Base-by-base conservation (phyloP, 352 stramenopile species). In the Globisporangium orthogonon region DNA sequence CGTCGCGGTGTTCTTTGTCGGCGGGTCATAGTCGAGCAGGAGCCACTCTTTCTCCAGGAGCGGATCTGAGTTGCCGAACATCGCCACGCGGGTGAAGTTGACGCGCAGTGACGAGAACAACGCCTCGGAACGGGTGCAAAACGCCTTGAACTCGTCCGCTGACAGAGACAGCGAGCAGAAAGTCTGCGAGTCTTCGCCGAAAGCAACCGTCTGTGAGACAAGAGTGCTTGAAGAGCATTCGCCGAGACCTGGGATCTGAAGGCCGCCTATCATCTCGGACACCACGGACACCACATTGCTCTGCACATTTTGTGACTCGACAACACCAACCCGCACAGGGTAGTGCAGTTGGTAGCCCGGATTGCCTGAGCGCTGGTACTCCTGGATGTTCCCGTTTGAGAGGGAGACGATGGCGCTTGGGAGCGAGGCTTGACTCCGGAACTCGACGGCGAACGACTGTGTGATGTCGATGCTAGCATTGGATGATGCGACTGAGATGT, bases 51-150 rank as follows among this genome's bases (percentile, higher is more conserved):
- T 49, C 0, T 56, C 41, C 9, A 82, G 45, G 31, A 70, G 70
- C 51, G 69, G 70, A 13, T 82, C 68, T 3, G 72, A 62, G 51
- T 82, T 82, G 31, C 72, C 72, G 15, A 78, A 78, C 11, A 47
- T 50, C 28, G 70, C 72, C 11, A 77, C 58, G 43, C 72, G 70
- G 9, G 70, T 71, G 45, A 78, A 76, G 28, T 70, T 71, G n/a
- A 82, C 65, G 13, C 39, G 56, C n/a, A 82, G 47, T 1, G 39
- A 30, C 7, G 50, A 31, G 1, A 70, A 23, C 4, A 77, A 30
- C 15, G 67, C 29, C 18, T 66, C 39, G 0, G 54, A 52, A 14
- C 59, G 61, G 17, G 46, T 35, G 31, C 72, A 82, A 5, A 77
- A 58, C 29, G 65, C 43, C 47, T 64, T 17, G 52, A 82, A 75